These are phyloP conservation scores for Pterulicium gracile DNA, from an alignment of 1,284 basidiomycete genomes.

Conservation along the genomic window DNA sequence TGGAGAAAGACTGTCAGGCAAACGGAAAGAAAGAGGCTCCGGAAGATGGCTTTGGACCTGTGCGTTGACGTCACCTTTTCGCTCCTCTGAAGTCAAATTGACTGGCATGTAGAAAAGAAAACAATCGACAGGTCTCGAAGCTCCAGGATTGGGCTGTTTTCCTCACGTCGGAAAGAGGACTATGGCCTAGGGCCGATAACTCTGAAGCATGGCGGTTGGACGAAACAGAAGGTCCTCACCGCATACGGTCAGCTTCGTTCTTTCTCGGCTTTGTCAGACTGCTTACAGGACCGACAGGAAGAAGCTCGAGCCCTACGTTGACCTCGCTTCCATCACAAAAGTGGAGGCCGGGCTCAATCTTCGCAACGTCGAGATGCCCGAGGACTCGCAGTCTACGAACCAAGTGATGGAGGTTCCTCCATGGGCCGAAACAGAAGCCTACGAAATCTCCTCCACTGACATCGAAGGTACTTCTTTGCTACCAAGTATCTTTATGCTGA, in stretches of 20 bases:
- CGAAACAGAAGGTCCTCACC: constrained; percentile 81
- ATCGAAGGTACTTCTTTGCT: constrained; percentile 36
- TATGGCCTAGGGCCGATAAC: constrained; percentile 56
- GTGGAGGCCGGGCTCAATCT: constrained; percentile 34
- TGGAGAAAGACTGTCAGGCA: constrained; percentile 59
- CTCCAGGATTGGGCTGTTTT: constrained; percentile 48
- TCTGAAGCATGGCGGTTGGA: constrained; percentile 64
- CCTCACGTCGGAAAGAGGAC: constrained; percentile 60
- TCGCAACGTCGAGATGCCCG: constrained; percentile 49
- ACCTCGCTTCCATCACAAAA: constrained; percentile 37
- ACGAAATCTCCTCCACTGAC: constrained; percentile 59
- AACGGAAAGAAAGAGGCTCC: constrained; percentile 58
- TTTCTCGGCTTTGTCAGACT: not conserved
- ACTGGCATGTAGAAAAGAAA: constrained; percentile 44
- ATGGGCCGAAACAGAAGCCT: constrained; percentile 57
- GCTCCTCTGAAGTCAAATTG: not conserved
- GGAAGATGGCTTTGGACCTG: constrained; percentile 65
- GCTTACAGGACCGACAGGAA: constrained; percentile 35
- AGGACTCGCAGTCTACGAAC: constrained; percentile 48
- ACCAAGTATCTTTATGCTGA: not conserved
- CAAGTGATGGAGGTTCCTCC: constrained; percentile 55
- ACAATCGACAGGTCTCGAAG: constrained; percentile 52
- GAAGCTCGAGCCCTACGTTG: constrained; percentile 56
- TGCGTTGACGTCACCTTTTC: constrained; percentile 22
- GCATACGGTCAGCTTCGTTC: constrained; percentile 55